Evolutionary conservation across 1,284 basidiomycete genomes (phyloP), one percentile per base, ranked within the genome.

Genomic region (Amylostereum areolatum): DNA sequence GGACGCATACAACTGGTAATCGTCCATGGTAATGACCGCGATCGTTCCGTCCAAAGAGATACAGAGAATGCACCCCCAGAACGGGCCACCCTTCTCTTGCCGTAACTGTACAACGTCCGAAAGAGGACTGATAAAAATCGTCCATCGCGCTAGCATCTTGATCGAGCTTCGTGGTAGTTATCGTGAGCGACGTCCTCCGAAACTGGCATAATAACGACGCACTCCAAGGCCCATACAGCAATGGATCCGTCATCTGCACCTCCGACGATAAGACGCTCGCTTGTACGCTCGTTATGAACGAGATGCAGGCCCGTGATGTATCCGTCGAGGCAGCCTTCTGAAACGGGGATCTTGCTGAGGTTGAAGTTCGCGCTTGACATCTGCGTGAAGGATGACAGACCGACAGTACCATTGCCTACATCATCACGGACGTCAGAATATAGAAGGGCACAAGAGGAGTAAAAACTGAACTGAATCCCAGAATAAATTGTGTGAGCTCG

Each of bases 31-130:
- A 43, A 97, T 74, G 5, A 93, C 75, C 0, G 83, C 91, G 43
- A 93, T 79, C 0, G 91, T 91, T 0, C 94, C 92, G 56, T 93
- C 91, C 33, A 71, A 62, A 0, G 91, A 81, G 2, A 92, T 66
- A 59, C 88, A 92, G 11, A 96, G 65, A 1, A 83, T 70, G 61
- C 85, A 89, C 3, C 83, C 89, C 43, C 74, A 74, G 31, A 95
- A 62, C 4, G 81, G 74, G 0, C 83, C 81, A 0, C 73, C 73
- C 28, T 73, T 71, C 40, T 82, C 78, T 30, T 79, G 76, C 3
- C 70, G 68, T 37, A 91, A 68, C 50, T 79, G 73, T 2, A 88
- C 65, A 18, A 89, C 78, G 8, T 74, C 66, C 4, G 67, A 59
- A 4, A 94, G 70, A 1, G 85, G 81, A 0, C 78, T 73, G 3